A percentile compares a stretch with the other conserved stretches of the same genome.
These are phyloP conservation scores for Forsythia viridissima DNA, from an alignment of 257 asterid species.

Conservation along the genomic window DNA sequence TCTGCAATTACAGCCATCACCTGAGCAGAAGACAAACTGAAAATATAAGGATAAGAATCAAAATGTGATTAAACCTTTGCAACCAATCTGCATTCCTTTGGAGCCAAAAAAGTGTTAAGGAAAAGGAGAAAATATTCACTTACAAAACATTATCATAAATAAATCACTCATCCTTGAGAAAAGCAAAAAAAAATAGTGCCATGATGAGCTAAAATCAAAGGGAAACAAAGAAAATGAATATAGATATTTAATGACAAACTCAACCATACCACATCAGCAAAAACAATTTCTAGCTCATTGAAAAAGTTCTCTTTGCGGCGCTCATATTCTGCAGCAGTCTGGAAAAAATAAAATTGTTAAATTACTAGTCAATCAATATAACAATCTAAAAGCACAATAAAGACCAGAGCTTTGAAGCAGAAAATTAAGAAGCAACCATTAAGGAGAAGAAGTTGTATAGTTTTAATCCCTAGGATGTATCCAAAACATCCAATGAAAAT, in stretches of 20 bases:
- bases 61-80: neutral
- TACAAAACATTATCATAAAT: neutral
- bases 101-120: neutral
- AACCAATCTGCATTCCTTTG: neutral
- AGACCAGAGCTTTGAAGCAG: neutral
- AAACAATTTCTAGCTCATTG: constrained; percentile 61
- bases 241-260: constrained; percentile 5
- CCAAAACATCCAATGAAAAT: neutral
- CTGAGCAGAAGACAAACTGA: constrained; percentile 22
- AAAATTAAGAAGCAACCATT: neutral
- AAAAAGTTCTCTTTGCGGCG: constrained; percentile 66
- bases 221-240: neutral
- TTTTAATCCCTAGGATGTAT: neutral
- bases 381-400: neutral
- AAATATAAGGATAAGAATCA: constrained; percentile 3
- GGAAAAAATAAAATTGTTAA: constrained; percentile 15
- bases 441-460: neutral
- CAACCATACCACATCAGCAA: constrained; percentile 62
- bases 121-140: too few species aligned
- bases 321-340: constrained; percentile 73
- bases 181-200: neutral
- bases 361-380: neutral
- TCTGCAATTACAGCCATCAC: constrained; percentile 63
- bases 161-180: neutral
- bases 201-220: neutral